Evolutionary conservation across 106 monocot species (phyloP).

Genomic region (Xerophyta viscosa): DNA sequence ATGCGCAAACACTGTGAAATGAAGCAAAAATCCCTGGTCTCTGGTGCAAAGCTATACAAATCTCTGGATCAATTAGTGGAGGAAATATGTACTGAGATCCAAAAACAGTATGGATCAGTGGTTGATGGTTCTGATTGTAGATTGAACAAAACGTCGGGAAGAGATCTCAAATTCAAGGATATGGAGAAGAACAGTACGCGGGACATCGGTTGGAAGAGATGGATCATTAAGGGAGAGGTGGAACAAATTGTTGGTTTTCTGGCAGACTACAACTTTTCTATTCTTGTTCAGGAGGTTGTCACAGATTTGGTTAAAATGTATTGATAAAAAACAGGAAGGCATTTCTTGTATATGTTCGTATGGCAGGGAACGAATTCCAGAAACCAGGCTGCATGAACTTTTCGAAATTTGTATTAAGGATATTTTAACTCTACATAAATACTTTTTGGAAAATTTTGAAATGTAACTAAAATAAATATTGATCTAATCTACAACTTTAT

Average conservation of each 20-base stretch:
- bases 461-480: too few relatives aligned
- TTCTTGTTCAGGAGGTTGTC: constrained; percentile 39
- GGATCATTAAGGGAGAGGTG: constrained; percentile 43
- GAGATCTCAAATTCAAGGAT: constrained; percentile 40
- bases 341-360: too few relatives aligned
- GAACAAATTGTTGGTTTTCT: constrained; percentile 24
- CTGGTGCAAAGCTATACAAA: background rate
- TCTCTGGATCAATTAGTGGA: constrained; percentile 26
- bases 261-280: constrained; percentile 20
- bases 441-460: too few relatives aligned
- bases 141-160: constrained; percentile 40
- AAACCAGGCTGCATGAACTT: too few relatives aligned
- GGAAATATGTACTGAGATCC: constrained; percentile 26
- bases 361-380: too few relatives aligned
- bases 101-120: background rate
- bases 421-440: too few relatives aligned
- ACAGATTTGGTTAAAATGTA: constrained; percentile 29
- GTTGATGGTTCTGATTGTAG: constrained; percentile 11
- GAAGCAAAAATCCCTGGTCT: background rate
- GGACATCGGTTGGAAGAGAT: constrained; percentile 48
- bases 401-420: too few relatives aligned
- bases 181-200: constrained; percentile 30
- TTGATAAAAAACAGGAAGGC: too few relatives aligned
- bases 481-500: too few relatives aligned
- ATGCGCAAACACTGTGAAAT: constrained; percentile 25